Evolutionary conservation across 2,329 filamentous ascomycete genomes (phyloP).

Genomic region (Fusarium siculi): DNA sequence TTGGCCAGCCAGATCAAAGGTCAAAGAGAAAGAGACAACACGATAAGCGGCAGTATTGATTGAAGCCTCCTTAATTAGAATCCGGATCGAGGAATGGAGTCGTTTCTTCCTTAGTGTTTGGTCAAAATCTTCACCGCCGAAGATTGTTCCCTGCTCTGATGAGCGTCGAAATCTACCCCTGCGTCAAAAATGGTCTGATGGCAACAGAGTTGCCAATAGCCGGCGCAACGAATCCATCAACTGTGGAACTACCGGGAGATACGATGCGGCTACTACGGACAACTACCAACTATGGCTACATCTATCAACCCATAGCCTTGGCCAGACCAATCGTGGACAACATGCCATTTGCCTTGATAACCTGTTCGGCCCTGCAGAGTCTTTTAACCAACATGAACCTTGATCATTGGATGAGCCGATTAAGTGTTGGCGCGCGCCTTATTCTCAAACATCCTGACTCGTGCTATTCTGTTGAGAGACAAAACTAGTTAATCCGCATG

Average conservation of each 20-base stretch:
- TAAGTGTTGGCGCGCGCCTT: constrained; percentile 20
- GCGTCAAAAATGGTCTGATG: constrained; percentile 40
- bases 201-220: constrained; percentile 31
- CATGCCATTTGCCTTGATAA: constrained; percentile 2
- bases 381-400: constrained; percentile 6
- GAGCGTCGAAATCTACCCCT: constrained; percentile 34
- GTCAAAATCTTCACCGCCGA: constrained; percentile 25
- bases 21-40: background rate
- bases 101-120: background rate
- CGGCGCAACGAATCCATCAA: constrained; percentile 10
- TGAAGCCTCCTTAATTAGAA: constrained; percentile 22
- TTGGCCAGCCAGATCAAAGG: constrained; percentile 11
- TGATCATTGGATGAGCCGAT: constrained; percentile 18
- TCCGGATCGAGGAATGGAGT: background rate
- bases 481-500: constrained; percentile 21
- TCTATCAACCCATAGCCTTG: background rate
- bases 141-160: constrained; percentile 22
- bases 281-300: background rate
- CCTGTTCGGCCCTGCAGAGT: constrained; percentile 18
- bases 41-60: constrained; percentile 2
- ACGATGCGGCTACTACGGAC: constrained; percentile 19
- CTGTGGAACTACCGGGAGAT: constrained; percentile 21
- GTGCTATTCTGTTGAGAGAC: constrained; percentile 27
- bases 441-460: constrained; percentile 22
- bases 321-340: background rate